These are phyloP conservation scores for Sphaceloma murrayae DNA, from an alignment of 2,329 filamentous ascomycete species.

Conservation along the genomic window DNA sequence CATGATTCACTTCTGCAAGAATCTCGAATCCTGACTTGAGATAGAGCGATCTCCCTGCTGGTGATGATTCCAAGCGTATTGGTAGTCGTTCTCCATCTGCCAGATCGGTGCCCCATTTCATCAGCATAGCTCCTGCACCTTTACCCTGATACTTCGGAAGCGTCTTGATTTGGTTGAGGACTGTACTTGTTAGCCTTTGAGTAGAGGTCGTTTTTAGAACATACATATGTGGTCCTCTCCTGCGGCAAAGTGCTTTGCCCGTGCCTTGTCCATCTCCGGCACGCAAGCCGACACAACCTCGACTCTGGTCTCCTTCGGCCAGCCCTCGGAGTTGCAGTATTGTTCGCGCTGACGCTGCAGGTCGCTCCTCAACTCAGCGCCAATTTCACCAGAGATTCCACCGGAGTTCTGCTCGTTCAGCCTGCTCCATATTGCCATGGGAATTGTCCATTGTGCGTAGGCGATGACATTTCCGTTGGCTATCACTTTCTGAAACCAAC, in stretches of 20 bases:
- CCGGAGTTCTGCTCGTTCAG: not conserved
- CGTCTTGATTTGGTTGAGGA: constrained; percentile 26
- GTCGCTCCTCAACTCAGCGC: not conserved
- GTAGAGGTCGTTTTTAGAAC: not conserved
- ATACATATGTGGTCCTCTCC: constrained; percentile 3
- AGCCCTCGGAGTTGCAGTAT: not conserved
- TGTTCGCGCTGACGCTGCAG: not conserved
- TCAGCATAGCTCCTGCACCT: constrained; percentile 32
- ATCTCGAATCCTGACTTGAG: constrained; percentile 27
- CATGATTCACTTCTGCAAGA: constrained; percentile 4
- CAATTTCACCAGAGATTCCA: not conserved
- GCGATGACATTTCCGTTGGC: not conserved
- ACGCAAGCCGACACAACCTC: constrained; percentile 1
- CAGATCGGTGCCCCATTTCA: constrained; percentile 31
- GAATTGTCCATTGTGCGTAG: constrained; percentile 6
- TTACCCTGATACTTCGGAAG: constrained; percentile 33
- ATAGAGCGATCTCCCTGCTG: constrained; percentile 25
- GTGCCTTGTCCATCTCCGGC: constrained; percentile 1
- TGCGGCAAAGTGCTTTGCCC: not conserved
- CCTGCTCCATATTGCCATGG: not conserved
- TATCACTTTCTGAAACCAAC: constrained; percentile 6
- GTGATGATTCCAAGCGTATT: constrained; percentile 15
- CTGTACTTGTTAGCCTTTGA: constrained; percentile 17
- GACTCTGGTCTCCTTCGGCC: not conserved
- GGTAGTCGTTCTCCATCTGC: constrained; percentile 30